phyloP scores from a whole-genome alignment of 2,329 filamentous ascomycete species.

The Paraphoma chrysanthemicola region DNA sequence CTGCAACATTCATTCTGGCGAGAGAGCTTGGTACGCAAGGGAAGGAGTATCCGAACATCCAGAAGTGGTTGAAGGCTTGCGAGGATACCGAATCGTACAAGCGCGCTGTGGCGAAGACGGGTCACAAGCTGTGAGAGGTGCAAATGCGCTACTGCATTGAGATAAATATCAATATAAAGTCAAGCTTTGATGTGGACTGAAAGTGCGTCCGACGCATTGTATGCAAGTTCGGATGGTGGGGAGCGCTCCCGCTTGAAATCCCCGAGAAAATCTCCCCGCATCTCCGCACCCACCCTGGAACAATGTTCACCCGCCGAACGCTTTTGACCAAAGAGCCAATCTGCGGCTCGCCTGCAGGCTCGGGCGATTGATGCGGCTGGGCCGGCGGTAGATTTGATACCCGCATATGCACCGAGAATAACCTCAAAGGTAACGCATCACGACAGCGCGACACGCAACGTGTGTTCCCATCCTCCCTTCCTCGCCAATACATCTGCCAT shows the following conservation, averaged over 20 bases:
- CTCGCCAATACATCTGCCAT: not conserved
- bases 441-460: constrained; percentile 1
- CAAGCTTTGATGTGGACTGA: not conserved
- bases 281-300: not conserved
- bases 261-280: constrained; percentile 5
- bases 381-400: constrained; percentile 15
- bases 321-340: not conserved
- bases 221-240: constrained; percentile 5
- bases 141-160: too few relatives aligned
- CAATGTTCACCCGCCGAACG: not conserved
- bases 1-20: constrained; percentile 49
- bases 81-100: constrained; percentile 45
- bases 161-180: too few relatives aligned
- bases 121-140: constrained; percentile 22
- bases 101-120: constrained; percentile 52
- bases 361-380: constrained; percentile 3
- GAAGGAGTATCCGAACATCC: constrained; percentile 30
- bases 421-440: constrained; percentile 4
- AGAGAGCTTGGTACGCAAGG: constrained; percentile 47
- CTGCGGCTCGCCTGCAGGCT: not conserved
- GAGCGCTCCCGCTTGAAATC: constrained; percentile 1
- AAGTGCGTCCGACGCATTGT: not conserved
- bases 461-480: not conserved
- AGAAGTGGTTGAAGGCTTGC: constrained; percentile 49
- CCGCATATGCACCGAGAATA: constrained; percentile 6